phyloP scores from a whole-genome alignment of 2,329 filamentous ascomycete genomes.

The Magnaporthiopsis poae region DNA sequence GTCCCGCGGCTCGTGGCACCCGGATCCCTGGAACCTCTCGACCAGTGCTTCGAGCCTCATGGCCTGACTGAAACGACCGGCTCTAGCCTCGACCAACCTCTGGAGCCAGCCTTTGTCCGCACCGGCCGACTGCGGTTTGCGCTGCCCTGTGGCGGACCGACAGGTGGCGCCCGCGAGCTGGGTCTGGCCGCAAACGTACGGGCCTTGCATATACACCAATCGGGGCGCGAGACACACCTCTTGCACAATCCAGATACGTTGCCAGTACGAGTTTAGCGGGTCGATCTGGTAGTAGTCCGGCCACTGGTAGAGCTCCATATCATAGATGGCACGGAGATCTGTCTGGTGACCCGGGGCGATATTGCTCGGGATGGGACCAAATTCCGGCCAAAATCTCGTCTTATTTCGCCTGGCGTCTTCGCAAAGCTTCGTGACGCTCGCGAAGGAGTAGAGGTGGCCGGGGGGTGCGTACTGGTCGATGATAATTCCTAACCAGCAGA shows the following conservation, averaged over 20 bases:
- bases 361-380: too few relatives aligned
- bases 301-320: too few relatives aligned
- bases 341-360: too few relatives aligned
- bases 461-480: too few relatives aligned
- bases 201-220: conserved; percentile 11
- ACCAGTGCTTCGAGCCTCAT: conserved; percentile 12
- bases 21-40: conserved; percentile 10
- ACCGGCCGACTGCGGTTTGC: not conserved
- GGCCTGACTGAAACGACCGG: conserved; percentile 8
- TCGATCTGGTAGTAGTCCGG: not conserved
- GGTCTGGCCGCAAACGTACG: conserved; percentile 10
- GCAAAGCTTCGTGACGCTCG: too few relatives aligned
- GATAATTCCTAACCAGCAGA: too few relatives aligned
- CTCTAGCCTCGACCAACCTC: conserved; percentile 9
- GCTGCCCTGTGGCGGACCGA: too few relatives aligned
- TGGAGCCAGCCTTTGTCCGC: not conserved
- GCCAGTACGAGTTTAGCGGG: conserved; percentile 13
- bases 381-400: too few relatives aligned
- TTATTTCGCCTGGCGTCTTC: too few relatives aligned
- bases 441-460: too few relatives aligned
- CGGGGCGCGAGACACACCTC: conserved; percentile 12
- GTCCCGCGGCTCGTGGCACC: conserved; percentile 12
- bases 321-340: too few relatives aligned
- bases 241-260: conserved; percentile 15
- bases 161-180: not conserved